Percentiles rank a stretch among this genome's conserved stretches.
These are phyloP conservation scores for Coelastrella sp. DNA, from an alignment of 139 green algal species.

Conservation along the genomic window DNA sequence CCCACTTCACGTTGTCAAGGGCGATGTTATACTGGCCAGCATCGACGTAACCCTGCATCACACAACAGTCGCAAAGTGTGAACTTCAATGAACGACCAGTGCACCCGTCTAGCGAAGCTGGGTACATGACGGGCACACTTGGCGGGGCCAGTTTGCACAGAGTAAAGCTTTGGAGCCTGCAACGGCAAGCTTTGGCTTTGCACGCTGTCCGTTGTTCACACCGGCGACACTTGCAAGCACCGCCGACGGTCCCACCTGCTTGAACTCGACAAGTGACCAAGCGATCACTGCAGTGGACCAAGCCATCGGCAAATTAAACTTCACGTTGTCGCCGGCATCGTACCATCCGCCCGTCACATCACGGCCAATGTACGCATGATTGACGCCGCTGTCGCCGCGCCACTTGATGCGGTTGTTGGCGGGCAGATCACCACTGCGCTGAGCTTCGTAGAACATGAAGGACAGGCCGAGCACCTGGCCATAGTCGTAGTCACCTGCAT, in stretches of 20 bases:
- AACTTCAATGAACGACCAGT: background rate
- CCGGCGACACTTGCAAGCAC: too few relatives aligned
- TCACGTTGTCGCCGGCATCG: conserved; percentile 73
- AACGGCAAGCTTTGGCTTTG: background rate
- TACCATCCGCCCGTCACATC: conserved; percentile 60
- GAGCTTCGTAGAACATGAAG: conserved; percentile 72
- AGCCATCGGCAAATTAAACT: conserved; percentile 72
- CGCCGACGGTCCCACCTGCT: background rate
- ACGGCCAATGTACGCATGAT: conserved; percentile 41
- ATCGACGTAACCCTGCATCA: conserved; percentile 8
- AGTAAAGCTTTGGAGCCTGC: background rate
- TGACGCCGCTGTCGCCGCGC: conserved; percentile 59
- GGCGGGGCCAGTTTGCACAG: background rate
- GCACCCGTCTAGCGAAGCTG: background rate
- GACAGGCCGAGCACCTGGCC: conserved; percentile 37
- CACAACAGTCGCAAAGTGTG: background rate
- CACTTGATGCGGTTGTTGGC: conserved; percentile 60
- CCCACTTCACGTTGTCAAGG: conserved; percentile 47
- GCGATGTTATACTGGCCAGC: conserved; percentile 13
- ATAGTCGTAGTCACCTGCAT: conserved; percentile 42
- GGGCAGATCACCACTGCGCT: conserved; percentile 64
- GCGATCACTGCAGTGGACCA: conserved; percentile 58
- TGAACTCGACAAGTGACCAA: conserved; percentile 59
- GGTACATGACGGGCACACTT: background rate
- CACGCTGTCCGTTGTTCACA: background rate